phyloP scores from a whole-genome alignment of 225 moss, liverwort and hornwort species.

The Polytrichum commune region DNA sequence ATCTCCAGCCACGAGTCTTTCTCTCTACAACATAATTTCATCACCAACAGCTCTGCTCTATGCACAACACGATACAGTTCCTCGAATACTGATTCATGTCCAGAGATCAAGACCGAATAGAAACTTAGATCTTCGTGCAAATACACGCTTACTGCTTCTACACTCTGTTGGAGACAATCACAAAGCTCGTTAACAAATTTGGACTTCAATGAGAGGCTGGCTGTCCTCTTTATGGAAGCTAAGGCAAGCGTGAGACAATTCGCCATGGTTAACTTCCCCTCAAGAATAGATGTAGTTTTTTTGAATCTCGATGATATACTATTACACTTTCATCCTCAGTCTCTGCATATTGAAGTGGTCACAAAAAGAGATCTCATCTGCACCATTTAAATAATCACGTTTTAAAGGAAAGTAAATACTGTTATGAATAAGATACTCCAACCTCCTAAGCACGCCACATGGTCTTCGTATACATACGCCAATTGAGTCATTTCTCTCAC shows the following conservation, averaged over 20 bases:
- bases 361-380: too few species aligned
- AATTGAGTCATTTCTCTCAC: too few species aligned
- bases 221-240: not conserved
- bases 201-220: not conserved
- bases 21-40: not conserved
- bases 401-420: too few species aligned
- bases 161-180: not conserved
- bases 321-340: too few species aligned
- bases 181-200: not conserved
- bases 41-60: slow-evolving; percentile 2
- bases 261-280: not conserved
- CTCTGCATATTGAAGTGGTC: too few species aligned
- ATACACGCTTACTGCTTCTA: not conserved
- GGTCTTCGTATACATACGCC: too few species aligned
- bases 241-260: not conserved
- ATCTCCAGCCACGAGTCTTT: not conserved
- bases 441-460: too few species aligned
- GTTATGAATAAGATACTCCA: too few species aligned
- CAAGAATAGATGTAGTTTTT: too few species aligned
- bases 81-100: not conserved
- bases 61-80: not conserved
- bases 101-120: not conserved
- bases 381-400: too few species aligned
- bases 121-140: not conserved
- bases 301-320: too few species aligned